Evolutionary conservation across 2,329 filamentous ascomycete species (phyloP).

Genomic region (Penicillium brasilianum): DNA sequence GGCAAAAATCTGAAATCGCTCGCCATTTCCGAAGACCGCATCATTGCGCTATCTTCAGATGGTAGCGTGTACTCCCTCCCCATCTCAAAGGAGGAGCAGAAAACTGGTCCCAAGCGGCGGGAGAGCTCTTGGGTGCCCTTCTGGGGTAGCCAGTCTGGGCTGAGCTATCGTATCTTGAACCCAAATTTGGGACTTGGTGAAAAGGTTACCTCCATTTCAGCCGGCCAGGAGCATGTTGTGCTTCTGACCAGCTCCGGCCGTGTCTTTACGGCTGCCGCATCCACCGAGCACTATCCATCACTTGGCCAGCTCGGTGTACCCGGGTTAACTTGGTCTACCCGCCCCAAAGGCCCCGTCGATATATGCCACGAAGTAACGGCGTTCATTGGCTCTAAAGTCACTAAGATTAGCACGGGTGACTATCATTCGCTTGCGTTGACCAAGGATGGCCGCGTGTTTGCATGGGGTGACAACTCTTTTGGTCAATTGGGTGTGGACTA

Average conservation of each 20-base stretch:
- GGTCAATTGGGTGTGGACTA: slow-evolving; percentile 90
- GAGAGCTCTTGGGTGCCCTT: slow-evolving; percentile 76
- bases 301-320: slow-evolving; percentile 87
- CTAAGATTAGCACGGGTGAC: slow-evolving; percentile 80
- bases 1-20: slow-evolving; percentile 82
- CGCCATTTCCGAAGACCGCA: slow-evolving; percentile 77
- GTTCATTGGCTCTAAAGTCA: slow-evolving; percentile 72
- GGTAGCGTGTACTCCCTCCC: slow-evolving; percentile 87
- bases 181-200: slow-evolving; percentile 73
- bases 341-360: slow-evolving; percentile 79
- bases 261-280: slow-evolving; percentile 85
- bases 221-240: slow-evolving; percentile 84
- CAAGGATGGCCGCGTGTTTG: slow-evolving; percentile 75
- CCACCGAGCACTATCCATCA: slow-evolving; percentile 75
- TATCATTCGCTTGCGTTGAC: slow-evolving; percentile 83
- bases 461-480: slow-evolving; percentile 87
- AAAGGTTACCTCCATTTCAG: slow-evolving; percentile 72
- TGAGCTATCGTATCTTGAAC: slow-evolving; percentile 75
- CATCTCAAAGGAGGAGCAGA: slow-evolving; percentile 73
- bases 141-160: slow-evolving; percentile 62
- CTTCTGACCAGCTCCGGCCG: slow-evolving; percentile 84
- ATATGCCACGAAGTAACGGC: slow-evolving; percentile 77
- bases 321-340: slow-evolving; percentile 77
- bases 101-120: slow-evolving; percentile 64
- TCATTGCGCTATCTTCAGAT: slow-evolving; percentile 75